Percentiles rank a stretch among this genome's conserved stretches.
phyloP scores from a whole-genome alignment of 805 yeast species.

The Kuraishia floccosa region DNA sequence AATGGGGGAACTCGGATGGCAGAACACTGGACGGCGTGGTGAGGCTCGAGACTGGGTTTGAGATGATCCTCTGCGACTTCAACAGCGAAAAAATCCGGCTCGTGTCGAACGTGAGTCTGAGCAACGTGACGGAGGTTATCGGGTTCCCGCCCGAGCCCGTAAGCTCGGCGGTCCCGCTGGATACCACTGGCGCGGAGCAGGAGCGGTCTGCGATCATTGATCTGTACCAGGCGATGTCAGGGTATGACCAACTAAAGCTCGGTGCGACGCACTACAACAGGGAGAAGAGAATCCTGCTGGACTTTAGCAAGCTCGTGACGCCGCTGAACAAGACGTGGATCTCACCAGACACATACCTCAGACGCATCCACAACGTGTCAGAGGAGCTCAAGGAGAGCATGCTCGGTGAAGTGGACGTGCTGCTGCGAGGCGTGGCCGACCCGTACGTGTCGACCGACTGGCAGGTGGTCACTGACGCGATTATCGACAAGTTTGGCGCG shows the following conservation, averaged over 20 bases:
- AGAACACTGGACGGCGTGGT: constrained; percentile 45
- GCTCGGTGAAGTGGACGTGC: constrained; percentile 19
- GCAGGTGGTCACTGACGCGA: constrained; percentile 37
- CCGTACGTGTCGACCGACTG: constrained; percentile 38
- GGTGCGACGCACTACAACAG: constrained; percentile 36
- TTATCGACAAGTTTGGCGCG: constrained; percentile 45
- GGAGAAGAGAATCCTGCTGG: constrained; percentile 36
- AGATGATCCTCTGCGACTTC: constrained; percentile 51
- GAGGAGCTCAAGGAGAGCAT: constrained; percentile 21
- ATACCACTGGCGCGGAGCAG: constrained; percentile 4
- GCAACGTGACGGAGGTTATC: constrained; percentile 22
- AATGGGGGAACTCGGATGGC: constrained; percentile 39
- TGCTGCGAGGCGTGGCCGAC: constrained; percentile 18
- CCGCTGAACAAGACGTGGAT: constrained; percentile 39
- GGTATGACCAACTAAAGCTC: constrained; percentile 32
- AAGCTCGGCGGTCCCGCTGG: background rate
- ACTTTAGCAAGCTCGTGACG: constrained; percentile 40
- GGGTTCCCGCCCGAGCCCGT: constrained; percentile 22
- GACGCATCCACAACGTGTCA: constrained; percentile 25
- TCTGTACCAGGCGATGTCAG: constrained; percentile 17
- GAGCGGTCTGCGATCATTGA: constrained; percentile 14
- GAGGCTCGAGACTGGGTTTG: constrained; percentile 51
- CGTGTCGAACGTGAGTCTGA: constrained; percentile 30
- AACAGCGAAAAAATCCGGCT: constrained; percentile 29
- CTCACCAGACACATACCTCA: constrained; percentile 32